phyloP scores from a whole-genome alignment of 1,284 basidiomycete species.

The Thecaphora frezii region DNA sequence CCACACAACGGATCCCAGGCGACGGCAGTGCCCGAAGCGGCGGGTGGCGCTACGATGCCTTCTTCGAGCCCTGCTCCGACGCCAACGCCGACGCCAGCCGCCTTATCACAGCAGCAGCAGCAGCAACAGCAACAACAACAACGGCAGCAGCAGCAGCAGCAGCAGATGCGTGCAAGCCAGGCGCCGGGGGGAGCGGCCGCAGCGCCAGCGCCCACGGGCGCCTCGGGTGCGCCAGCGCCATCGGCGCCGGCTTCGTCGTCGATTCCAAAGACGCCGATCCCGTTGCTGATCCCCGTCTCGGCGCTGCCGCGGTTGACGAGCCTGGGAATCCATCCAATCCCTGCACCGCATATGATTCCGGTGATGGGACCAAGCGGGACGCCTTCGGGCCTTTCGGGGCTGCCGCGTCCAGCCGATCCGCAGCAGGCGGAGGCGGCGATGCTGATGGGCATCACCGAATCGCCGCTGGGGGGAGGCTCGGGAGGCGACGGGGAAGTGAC shows the following conservation, averaged over 20 bases:
- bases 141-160: background rate
- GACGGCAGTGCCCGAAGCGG: too few relatives aligned
- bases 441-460: slow-evolving; percentile 53
- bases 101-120: background rate
- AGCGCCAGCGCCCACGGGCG: background rate
- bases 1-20: too few relatives aligned
- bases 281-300: slow-evolving; percentile 51
- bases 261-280: slow-evolving; percentile 53
- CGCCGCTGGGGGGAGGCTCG: slow-evolving; percentile 10
- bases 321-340: slow-evolving; percentile 48
- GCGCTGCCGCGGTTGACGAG: slow-evolving; percentile 45
- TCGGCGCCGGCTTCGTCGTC: slow-evolving; percentile 8
- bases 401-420: slow-evolving; percentile 44
- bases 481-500: slow-evolving; percentile 4
- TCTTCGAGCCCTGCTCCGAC: too few relatives aligned
- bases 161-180: too few relatives aligned
- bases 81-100: too few relatives aligned
- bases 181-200: background rate
- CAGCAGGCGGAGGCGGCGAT: slow-evolving; percentile 49
- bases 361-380: slow-evolving; percentile 29
- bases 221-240: background rate
- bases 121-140: background rate
- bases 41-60: too few relatives aligned
- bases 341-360: slow-evolving; percentile 46
- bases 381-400: slow-evolving; percentile 25